Percentiles rank a stretch among this genome's conserved stretches.
These are phyloP conservation scores for Aspergillus uvarum DNA, from an alignment of 2,329 filamentous ascomycete genomes.

Conservation along the genomic window DNA sequence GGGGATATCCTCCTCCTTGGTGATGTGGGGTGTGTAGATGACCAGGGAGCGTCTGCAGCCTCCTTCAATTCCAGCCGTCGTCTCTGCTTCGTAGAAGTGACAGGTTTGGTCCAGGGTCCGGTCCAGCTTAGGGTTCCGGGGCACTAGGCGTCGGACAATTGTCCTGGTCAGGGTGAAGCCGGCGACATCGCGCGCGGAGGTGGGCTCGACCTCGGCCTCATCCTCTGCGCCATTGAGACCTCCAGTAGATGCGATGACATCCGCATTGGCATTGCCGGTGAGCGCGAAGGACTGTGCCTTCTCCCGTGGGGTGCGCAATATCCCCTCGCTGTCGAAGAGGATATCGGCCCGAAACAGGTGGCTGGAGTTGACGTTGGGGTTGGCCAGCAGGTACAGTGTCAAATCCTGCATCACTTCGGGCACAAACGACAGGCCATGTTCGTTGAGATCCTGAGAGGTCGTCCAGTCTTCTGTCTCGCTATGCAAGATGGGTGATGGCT, in stretches of 20 bases:
- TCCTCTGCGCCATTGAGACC: neutral
- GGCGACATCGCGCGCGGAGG: slow-evolving; percentile 24
- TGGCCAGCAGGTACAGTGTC: slow-evolving; percentile 49
- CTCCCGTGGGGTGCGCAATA: slow-evolving; percentile 33
- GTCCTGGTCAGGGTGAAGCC: slow-evolving; percentile 55
- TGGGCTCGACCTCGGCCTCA: slow-evolving; percentile 14
- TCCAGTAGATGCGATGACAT: neutral
- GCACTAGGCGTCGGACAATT: slow-evolving; percentile 75
- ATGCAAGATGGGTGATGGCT: slow-evolving; percentile 24
- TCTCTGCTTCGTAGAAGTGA: slow-evolving; percentile 57
- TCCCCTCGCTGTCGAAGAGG: slow-evolving; percentile 53
- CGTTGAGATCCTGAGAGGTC: slow-evolving; percentile 33
- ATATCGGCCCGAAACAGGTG: slow-evolving; percentile 63
- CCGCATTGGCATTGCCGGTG: neutral
- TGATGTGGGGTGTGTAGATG: slow-evolving; percentile 74
- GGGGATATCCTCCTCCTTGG: slow-evolving; percentile 63
- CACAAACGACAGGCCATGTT: slow-evolving; percentile 26
- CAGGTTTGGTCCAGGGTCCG: slow-evolving; percentile 77
- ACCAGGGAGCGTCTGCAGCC: slow-evolving; percentile 51
- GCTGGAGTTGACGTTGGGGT: slow-evolving; percentile 60
- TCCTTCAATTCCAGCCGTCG: neutral
- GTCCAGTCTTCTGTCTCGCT: slow-evolving; percentile 29
- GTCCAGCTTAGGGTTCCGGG: slow-evolving; percentile 77
- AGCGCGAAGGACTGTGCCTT: slow-evolving; percentile 27
- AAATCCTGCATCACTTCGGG: slow-evolving; percentile 46